Base-by-base conservation (phyloP, 1,284 basidiomycete species). In the Trametes sp. region DNA sequence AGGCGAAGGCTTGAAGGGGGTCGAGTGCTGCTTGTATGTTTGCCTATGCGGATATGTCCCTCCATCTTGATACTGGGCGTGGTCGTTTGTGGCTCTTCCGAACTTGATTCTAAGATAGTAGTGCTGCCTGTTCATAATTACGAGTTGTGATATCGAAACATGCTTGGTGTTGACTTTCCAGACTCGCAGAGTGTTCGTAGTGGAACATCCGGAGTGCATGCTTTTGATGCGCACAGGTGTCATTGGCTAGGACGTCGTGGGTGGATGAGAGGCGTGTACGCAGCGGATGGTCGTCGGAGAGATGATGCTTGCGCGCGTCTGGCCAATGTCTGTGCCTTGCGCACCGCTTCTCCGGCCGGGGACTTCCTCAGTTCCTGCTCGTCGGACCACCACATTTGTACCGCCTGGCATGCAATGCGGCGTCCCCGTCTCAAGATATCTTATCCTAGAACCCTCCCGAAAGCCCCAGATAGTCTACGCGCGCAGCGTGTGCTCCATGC, bases 1-100 rank as follows among this genome's bases (percentile, higher is more conserved):
- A 72, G 59, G 54, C 66, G 48, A 75, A 72, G 65, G 70, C 62
- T 41, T 74, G 59, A 74, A 44, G 56, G 46, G 49, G 57, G 38
- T 8, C n/a, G 42, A 26, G 46, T 5, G 16, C n/a, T 57, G 36
- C 55, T 49, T 52, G n/a, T 55, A 42, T 31, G 26, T 4, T 46
- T 19, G 35, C 50, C 45, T 63, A 59, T 67, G 46, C 59, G 53
- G 38, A 41, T 57, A 51, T 60, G 29, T 59, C 29, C 45, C 19
- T 33, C 23, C 36, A 33, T 59, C 31, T 48, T 54, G 36, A 54
- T 38, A 54, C 42, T 45, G 19, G 51, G 41, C 38, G 19, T 48
- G 48, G 28, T 19, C 11, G 55, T 49, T 31, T 7, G 16, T 21
- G 28, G 16, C 28, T 29, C 48, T 21, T 49, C 21, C 48, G 48